phyloP scores from a whole-genome alignment of 2,329 filamentous ascomycete genomes.

The Fusarium pilosicola region DNA sequence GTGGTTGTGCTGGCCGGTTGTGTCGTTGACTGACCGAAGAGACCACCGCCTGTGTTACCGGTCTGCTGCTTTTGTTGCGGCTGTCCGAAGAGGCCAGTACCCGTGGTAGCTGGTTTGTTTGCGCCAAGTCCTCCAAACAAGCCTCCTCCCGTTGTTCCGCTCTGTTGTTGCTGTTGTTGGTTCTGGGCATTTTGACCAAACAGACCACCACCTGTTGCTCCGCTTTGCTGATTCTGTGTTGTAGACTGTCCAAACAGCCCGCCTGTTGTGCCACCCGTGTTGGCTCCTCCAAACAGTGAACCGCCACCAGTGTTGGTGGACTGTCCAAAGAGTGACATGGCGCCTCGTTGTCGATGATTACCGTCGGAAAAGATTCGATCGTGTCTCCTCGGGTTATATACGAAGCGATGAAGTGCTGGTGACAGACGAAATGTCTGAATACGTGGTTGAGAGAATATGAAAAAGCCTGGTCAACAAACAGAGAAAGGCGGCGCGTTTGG shows the following conservation, averaged over 20 bases:
- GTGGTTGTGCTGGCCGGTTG: slow-evolving; percentile 29
- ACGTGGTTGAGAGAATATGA: slow-evolving; percentile 24
- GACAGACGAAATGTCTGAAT: slow-evolving; percentile 26
- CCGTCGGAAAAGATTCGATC: neutral
- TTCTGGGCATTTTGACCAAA: slow-evolving; percentile 42
- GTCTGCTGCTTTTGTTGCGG: slow-evolving; percentile 38
- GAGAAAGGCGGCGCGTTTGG: slow-evolving; percentile 40
- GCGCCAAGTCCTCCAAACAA: slow-evolving; percentile 48
- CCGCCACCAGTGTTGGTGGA: slow-evolving; percentile 39
- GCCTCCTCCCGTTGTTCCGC: slow-evolving; percentile 41
- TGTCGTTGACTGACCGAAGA: slow-evolving; percentile 44
- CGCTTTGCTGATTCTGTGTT: slow-evolving; percentile 41
- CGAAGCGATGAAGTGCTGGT: slow-evolving; percentile 5
- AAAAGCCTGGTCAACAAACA: slow-evolving; percentile 33
- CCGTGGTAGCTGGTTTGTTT: slow-evolving; percentile 38
- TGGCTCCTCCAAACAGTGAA: slow-evolving; percentile 42
- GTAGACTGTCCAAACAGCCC: slow-evolving; percentile 47
- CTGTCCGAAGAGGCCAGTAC: slow-evolving; percentile 40
- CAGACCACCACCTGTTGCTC: slow-evolving; percentile 35
- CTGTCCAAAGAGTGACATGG: slow-evolving; percentile 52
- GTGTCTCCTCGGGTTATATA: neutral
- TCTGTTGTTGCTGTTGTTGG: slow-evolving; percentile 37
- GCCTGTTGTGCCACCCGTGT: slow-evolving; percentile 41
- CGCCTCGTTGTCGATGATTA: slow-evolving; percentile 16
- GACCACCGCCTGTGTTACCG: slow-evolving; percentile 26